Base-by-base conservation (phyloP, 2,329 filamentous ascomycete species). In the Dactylellina sp. region DNA sequence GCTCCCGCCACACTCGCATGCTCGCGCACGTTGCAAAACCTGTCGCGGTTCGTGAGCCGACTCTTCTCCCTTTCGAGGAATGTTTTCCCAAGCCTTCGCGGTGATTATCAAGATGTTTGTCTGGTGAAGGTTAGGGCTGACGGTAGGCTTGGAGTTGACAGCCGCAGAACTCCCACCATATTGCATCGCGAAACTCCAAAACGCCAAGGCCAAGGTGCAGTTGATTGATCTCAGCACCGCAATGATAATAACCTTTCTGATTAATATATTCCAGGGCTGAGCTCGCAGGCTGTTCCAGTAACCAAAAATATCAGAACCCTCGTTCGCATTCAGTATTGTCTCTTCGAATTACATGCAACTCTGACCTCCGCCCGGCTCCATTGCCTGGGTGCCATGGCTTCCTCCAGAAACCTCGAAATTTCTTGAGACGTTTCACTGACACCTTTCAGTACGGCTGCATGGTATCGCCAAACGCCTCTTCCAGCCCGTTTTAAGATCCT, bases 21-120 rank as follows among this genome's bases (percentile, higher is more conserved):
- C 52, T n/a, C 6, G 0, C 22, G 5, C n/a, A n/a, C n/a, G n/a
- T n/a, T n/a, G 16, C 9, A 56, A 56, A 56, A 2, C 28, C 32
- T 7, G 37, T 57, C 35, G 53, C 53, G 53, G 39, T 57, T 57
- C 53, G 53, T 57, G 53, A 57, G 39, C 53, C 53, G 53, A 53
- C 25, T 37, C 16, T 46, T 9, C 20, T 2, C 11, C 42, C 16
- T 7, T 46, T 46, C 9, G 4, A 9, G 12, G 39, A 14, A 42
- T 5, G 11, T 42, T 42, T 18, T 42, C n/a, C n/a, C n/a, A n/a
- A n/a, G n/a, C n/a, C n/a, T n/a, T 14, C 39, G 39, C 39, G 11
- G 12, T 14, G 39, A 14, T 12, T 42, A n/a, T n/a, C n/a, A n/a
- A n/a, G n/a, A n/a, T n/a, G n/a, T n/a, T n/a, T n/a, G n/a, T 42